Evolutionary conservation across 805 yeast species (phyloP).

Genomic region (Grigorovia jiainica): DNA sequence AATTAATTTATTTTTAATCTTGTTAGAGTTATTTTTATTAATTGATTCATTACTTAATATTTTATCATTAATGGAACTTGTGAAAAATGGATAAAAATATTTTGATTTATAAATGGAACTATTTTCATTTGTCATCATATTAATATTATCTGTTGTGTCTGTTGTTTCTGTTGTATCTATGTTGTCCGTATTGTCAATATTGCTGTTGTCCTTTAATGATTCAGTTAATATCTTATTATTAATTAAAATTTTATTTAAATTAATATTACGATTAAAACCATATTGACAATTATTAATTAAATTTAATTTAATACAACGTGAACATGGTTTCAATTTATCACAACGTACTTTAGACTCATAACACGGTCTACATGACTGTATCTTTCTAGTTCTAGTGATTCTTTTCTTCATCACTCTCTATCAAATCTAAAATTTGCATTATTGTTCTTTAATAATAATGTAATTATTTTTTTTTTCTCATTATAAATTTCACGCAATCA

Average conservation of each 20-base stretch:
- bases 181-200: neutral
- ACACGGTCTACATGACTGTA: constrained; percentile 21
- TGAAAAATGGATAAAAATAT: constrained; percentile 20
- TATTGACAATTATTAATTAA: constrained; percentile 13
- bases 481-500: too few relatives aligned
- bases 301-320: constrained; percentile 10
- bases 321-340: constrained; percentile 17
- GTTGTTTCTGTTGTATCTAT: constrained; percentile 2
- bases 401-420: neutral
- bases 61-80: constrained; percentile 15
- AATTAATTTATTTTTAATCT: constrained; percentile 1
- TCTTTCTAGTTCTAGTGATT: constrained; percentile 19
- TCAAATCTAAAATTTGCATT: too few relatives aligned
- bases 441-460: too few relatives aligned
- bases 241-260: neutral
- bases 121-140: constrained; percentile 1
- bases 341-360: constrained; percentile 22
- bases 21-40: too few relatives aligned
- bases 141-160: neutral
- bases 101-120: constrained; percentile 14
- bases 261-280: constrained; percentile 10
- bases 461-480: too few relatives aligned
- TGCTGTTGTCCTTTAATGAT: neutral
- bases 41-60: constrained; percentile 7
- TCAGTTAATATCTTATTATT: neutral